phyloP scores from a whole-genome alignment of 768 basidiomycete species.

The Termitomyces sp. region DNA sequence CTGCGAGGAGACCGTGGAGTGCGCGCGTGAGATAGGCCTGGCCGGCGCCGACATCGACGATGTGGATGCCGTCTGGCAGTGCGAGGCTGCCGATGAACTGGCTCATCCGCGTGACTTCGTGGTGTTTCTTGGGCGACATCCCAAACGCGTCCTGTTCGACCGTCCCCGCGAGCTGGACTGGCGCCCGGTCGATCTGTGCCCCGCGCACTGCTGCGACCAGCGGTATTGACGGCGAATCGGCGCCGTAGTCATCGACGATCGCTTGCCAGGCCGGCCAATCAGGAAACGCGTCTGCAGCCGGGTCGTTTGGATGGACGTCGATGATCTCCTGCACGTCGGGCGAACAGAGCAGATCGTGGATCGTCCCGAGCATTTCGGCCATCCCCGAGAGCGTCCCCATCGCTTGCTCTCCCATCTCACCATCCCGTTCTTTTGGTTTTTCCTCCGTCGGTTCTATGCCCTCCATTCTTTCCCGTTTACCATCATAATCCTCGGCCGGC shows the following conservation, averaged over 20 bases:
- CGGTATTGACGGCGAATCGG: neutral
- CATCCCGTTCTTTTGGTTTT: too few species aligned
- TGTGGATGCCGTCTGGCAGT: conserved; percentile 28
- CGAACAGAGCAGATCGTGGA: neutral
- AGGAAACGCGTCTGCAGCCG: conserved; percentile 18
- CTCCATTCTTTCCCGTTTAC: neutral
- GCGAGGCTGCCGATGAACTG: conserved; percentile 27
- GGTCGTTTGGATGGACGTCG: conserved; percentile 41
- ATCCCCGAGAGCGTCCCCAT: neutral
- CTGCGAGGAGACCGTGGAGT: conserved; percentile 27
- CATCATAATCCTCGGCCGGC: too few species aligned
- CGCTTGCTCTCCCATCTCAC: neutral
- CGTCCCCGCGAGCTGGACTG: conserved; percentile 16
- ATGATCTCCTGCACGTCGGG: conserved; percentile 28
- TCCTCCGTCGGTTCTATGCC: too few species aligned
- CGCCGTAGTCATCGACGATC: conserved; percentile 15
- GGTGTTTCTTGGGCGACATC: conserved; percentile 74
- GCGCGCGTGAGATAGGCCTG: conserved; percentile 65
- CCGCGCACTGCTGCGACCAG: conserved; percentile 18
- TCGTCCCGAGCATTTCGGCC: neutral
- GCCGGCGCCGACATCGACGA: conserved; percentile 73
- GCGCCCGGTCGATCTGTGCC: conserved; percentile 19
- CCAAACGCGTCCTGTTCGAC: conserved; percentile 28
- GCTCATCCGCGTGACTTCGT: conserved; percentile 66
- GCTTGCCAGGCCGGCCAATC: conserved; percentile 15